A percentile compares a stretch with the other conserved stretches of the same genome.
Conservation (phyloP, 164 flowering plant genomes). For the Dillenia suffruticosa region DNA sequence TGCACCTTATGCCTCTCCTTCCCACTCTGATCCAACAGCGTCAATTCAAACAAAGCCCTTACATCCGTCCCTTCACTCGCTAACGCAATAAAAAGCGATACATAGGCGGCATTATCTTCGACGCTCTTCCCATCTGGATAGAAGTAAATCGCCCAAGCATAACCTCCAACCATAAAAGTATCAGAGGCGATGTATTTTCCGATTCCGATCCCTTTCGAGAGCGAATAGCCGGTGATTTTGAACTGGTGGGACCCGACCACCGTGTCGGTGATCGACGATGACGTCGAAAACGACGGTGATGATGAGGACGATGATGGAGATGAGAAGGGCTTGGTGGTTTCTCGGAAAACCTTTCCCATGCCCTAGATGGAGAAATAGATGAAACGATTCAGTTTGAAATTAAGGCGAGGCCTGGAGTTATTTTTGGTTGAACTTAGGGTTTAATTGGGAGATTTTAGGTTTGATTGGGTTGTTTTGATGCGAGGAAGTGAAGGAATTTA, state of each 20-base stretch:
- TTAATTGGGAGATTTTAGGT: too few relatives aligned
- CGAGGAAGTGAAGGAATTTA: too few relatives aligned
- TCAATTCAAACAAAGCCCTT: conserved; percentile 79
- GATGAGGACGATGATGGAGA: conserved; percentile 26
- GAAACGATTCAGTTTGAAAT: too few relatives aligned
- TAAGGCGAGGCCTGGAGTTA: not conserved
- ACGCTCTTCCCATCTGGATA: conserved; percentile 84
- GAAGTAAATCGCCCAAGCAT: conserved; percentile 86
- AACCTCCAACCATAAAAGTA: conserved; percentile 78
- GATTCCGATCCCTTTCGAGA: conserved; percentile 77
- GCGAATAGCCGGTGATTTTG: conserved; percentile 71
- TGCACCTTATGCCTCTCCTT: conserved; percentile 86
- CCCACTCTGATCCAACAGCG: conserved; percentile 88
- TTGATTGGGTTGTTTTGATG: too few relatives aligned
- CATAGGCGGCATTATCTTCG: conserved; percentile 76
- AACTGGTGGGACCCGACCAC: conserved; percentile 80
- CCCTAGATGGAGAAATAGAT: conserved; percentile 7
- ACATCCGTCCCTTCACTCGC: conserved; percentile 91
- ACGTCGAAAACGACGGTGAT: conserved; percentile 37
- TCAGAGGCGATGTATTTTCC: conserved; percentile 91
- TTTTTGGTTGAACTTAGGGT: too few relatives aligned
- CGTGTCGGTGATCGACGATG: conserved; percentile 68
- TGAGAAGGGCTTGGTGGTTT: conserved; percentile 27
- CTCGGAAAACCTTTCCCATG: conserved; percentile 38
- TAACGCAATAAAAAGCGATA: conserved; percentile 77